Percentiles rank a stretch among this genome's conserved stretches.
phyloP scores from a whole-genome alignment of 73 alveolate genomes.

The Paramecium bursaria region DNA sequence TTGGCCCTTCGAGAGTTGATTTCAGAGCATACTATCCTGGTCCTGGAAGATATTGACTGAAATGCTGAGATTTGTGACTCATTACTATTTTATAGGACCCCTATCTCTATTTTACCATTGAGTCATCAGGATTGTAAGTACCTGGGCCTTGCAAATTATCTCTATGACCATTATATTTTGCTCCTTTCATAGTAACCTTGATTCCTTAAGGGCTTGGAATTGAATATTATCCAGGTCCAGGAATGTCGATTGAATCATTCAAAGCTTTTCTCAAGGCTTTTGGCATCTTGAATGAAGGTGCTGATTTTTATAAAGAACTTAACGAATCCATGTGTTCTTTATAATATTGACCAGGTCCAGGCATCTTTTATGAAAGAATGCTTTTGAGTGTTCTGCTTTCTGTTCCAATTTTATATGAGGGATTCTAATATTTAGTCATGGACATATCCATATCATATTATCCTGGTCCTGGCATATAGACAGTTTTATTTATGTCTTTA shows the following conservation, averaged over 20 bases:
- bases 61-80: not conserved
- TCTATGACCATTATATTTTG: not conserved
- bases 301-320: slow-evolving; percentile 50
- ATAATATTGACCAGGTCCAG: slow-evolving; percentile 57
- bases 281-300: slow-evolving; percentile 54
- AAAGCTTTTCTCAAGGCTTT: slow-evolving; percentile 34
- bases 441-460: slow-evolving; percentile 34
- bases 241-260: slow-evolving; percentile 31
- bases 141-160: not conserved
- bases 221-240: slow-evolving; percentile 32
- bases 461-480: slow-evolving; percentile 48
- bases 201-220: not conserved
- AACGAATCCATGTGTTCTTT: not conserved
- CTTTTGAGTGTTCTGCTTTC: not conserved
- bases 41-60: slow-evolving; percentile 7
- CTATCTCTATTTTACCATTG: not conserved
- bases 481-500: not conserved
- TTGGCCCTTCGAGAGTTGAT: slow-evolving; percentile 42
- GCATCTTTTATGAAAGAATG: not conserved
- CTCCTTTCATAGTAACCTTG: slow-evolving; percentile 26
- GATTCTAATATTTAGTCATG: not conserved
- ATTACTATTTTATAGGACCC: slow-evolving; percentile 11
- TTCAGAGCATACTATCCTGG: slow-evolving; percentile 40
- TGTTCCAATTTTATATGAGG: slow-evolving; percentile 40
- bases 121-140: slow-evolving; percentile 47